These are phyloP conservation scores for Neospermospora avenae DNA, from an alignment of 2,329 filamentous ascomycete species.

Conservation along the genomic window DNA sequence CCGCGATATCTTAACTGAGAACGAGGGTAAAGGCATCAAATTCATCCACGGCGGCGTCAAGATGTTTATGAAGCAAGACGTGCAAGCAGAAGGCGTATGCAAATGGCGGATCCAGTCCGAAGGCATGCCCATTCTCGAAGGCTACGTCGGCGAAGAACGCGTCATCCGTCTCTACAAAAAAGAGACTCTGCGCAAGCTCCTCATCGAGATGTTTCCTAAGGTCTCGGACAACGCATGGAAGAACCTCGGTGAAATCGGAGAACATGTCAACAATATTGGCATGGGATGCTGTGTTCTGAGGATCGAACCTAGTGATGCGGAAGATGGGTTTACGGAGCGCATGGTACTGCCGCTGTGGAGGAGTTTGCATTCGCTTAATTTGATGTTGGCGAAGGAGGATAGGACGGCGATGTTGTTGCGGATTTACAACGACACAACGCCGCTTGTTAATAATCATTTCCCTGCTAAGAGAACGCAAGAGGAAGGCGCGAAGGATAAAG, in stretches of 20 bases:
- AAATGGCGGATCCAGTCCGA: slow-evolving; percentile 95
- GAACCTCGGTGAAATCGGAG: slow-evolving; percentile 81
- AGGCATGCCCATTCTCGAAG: slow-evolving; percentile 85
- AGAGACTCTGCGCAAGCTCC: slow-evolving; percentile 74
- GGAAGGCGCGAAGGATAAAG: neutral
- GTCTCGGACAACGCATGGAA: slow-evolving; percentile 72
- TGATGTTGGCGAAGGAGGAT: slow-evolving; percentile 98
- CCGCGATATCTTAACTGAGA: slow-evolving; percentile 79
- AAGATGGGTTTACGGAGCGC: slow-evolving; percentile 64
- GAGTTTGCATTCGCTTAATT: slow-evolving; percentile 84
- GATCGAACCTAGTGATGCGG: slow-evolving; percentile 67
- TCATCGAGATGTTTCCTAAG: slow-evolving; percentile 96
- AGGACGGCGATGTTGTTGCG: slow-evolving; percentile 86
- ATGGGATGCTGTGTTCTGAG: slow-evolving; percentile 93
- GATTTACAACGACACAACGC: slow-evolving; percentile 85
- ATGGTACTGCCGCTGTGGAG: slow-evolving; percentile 95
- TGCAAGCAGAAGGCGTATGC: slow-evolving; percentile 80
- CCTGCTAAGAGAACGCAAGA: slow-evolving; percentile 25
- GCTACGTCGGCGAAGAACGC: slow-evolving; percentile 78
- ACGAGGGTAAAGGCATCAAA: slow-evolving; percentile 88
- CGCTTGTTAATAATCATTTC: slow-evolving; percentile 61
- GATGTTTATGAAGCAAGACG: slow-evolving; percentile 98
- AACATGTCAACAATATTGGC: slow-evolving; percentile 71
- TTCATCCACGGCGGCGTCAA: slow-evolving; percentile 97
- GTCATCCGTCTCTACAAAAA: slow-evolving; percentile 73